A percentile compares a stretch with the other conserved stretches of the same genome.
These are phyloP conservation scores for Geranium incanum DNA, from an alignment of 441 rosid genomes.

Conservation along the genomic window DNA sequence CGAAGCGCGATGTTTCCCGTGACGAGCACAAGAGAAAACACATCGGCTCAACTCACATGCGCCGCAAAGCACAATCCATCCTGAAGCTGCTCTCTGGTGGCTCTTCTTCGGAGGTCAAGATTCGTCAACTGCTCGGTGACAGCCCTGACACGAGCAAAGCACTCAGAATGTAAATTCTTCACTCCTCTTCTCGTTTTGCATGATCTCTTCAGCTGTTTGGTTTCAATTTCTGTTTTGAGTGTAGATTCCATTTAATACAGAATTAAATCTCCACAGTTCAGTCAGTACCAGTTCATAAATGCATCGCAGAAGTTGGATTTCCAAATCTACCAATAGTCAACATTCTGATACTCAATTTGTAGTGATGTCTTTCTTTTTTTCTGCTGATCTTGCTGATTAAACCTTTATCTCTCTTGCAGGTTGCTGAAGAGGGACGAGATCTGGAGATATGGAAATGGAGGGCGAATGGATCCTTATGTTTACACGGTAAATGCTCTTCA, in stretches of 20 bases:
- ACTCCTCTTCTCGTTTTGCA: background rate
- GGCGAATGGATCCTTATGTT: conserved; percentile 62
- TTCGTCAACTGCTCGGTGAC: conserved; percentile 69
- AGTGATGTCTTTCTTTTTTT: too few relatives aligned
- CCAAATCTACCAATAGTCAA: background rate
- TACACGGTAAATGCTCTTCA: conserved; percentile 44
- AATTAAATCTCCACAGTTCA: background rate
- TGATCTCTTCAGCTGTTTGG: background rate
- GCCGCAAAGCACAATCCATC: conserved; percentile 61
- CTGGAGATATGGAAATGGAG: conserved; percentile 73
- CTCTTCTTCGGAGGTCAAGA: conserved; percentile 55
- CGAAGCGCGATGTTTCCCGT: conserved; percentile 14
- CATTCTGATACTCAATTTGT: background rate
- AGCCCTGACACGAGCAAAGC: conserved; percentile 97
- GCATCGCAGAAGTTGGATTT: too few relatives aligned
- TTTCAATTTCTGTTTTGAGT: too few relatives aligned
- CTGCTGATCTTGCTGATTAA: background rate
- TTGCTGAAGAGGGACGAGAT: conserved; percentile 50
- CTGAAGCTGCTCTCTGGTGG: conserved; percentile 57
- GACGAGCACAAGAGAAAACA: conserved; percentile 28
- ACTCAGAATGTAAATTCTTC: conserved; percentile 57
- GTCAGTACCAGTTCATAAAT: background rate
- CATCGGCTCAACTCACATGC: conserved; percentile 36
- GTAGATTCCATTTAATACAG: too few relatives aligned
- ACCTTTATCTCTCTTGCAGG: conserved; percentile 30